A percentile compares a stretch with the other conserved stretches of the same genome.
Conservation (phyloP, 805 yeast species). For the Kockiozyma suomiensis region DNA sequence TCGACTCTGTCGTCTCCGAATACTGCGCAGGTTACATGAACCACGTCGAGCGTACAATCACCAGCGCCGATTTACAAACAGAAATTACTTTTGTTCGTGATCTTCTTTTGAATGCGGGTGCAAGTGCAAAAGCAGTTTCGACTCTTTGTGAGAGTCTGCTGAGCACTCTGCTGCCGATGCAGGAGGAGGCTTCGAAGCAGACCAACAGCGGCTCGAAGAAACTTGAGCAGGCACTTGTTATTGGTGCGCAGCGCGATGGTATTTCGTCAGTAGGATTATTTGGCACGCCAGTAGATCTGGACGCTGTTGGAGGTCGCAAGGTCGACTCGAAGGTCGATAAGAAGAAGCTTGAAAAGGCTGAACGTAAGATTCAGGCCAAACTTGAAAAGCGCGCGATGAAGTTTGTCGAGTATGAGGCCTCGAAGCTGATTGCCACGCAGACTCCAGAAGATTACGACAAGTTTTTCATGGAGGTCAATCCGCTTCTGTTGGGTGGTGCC, state of each 20-base stretch:
- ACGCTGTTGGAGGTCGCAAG: constrained; percentile 79
- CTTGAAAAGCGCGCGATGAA: constrained; percentile 73
- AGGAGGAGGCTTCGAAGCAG: constrained; percentile 50
- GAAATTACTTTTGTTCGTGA: constrained; percentile 71
- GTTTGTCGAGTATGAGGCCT: constrained; percentile 87
- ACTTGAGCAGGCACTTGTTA: constrained; percentile 65
- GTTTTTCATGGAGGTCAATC: constrained; percentile 92
- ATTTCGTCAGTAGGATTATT: constrained; percentile 73
- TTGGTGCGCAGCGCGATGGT: constrained; percentile 69
- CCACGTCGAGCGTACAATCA: constrained; percentile 74
- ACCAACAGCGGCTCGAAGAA: constrained; percentile 63
- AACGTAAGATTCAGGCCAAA: constrained; percentile 94
- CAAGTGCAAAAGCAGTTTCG: constrained; percentile 58
- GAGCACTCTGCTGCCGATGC: constrained; percentile 59
- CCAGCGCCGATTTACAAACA: constrained; percentile 61
- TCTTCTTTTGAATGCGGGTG: constrained; percentile 82
- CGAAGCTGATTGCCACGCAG: constrained; percentile 69
- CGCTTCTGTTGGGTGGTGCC: constrained; percentile 80
- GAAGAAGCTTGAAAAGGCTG: constrained; percentile 96
- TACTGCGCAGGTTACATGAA: constrained; percentile 89
- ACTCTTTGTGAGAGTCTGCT: constrained; percentile 51
- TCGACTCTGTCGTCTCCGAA: constrained; percentile 86
- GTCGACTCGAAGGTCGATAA: constrained; percentile 94
- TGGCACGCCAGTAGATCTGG: constrained; percentile 81
- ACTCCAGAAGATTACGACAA: constrained; percentile 81